Conservation (phyloP, 1,284 basidiomycete species). For the Fomitiporia mediterranea region DNA sequence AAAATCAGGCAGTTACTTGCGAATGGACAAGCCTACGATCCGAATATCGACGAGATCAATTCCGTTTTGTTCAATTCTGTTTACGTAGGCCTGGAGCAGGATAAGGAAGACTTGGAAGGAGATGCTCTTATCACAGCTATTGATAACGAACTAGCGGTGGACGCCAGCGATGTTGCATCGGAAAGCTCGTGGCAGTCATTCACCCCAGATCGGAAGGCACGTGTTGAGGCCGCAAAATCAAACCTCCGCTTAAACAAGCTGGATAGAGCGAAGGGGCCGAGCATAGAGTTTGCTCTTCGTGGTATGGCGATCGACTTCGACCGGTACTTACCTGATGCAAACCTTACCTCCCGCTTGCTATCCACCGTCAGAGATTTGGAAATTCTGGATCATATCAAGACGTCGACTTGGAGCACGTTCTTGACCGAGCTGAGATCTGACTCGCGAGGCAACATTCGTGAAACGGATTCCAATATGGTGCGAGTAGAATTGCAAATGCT, state of each 20-base stretch:
- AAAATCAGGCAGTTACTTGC: conserved; percentile 95
- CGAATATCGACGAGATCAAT: conserved; percentile 73
- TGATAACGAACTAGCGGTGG: conserved; percentile 77
- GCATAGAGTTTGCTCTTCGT: conserved; percentile 80
- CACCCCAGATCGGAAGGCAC: conserved; percentile 33
- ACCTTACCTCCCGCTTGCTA: conserved; percentile 61
- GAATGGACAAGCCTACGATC: conserved; percentile 84
- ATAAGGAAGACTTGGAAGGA: conserved; percentile 69
- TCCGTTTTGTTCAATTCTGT: conserved; percentile 89
- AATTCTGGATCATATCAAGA: conserved; percentile 96
- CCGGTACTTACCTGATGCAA: conserved; percentile 52
- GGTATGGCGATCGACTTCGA: conserved; percentile 66
- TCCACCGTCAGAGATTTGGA: conserved; percentile 70
- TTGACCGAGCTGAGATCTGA: conserved; percentile 81
- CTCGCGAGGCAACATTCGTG: conserved; percentile 78
- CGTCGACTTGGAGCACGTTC: conserved; percentile 98
- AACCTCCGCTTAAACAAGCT: conserved; percentile 45
- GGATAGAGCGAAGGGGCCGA: conserved; percentile 72
- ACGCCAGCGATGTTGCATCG: conserved; percentile 61
- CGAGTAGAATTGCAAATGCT: conserved; percentile 76
- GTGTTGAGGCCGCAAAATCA: conserved; percentile 35
- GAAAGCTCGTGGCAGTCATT: conserved; percentile 87
- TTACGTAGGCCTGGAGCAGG: conserved; percentile 79
- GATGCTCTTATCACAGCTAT: conserved; percentile 83
- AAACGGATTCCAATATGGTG: conserved; percentile 93